These are phyloP conservation scores for Populus alba DNA, from an alignment of 345 rosid genomes.

Conservation along the genomic window DNA sequence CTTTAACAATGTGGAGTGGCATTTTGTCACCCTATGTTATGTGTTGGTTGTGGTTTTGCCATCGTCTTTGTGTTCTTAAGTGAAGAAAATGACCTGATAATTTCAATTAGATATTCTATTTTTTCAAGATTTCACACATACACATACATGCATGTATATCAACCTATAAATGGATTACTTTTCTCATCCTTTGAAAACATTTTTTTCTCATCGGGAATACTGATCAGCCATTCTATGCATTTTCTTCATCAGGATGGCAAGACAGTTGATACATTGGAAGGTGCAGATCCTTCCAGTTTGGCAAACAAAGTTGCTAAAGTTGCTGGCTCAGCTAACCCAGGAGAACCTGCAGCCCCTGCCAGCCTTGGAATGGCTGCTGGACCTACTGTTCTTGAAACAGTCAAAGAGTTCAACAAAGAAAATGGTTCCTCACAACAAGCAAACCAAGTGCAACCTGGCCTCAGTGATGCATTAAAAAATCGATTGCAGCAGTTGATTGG, in stretches of 20 bases:
- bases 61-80: neutral
- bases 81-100: neutral
- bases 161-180: neutral
- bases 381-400: conserved; percentile 63
- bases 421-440: conserved; percentile 37
- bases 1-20: too few species aligned
- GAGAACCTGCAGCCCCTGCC: conserved; percentile 93
- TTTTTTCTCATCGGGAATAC: neutral
- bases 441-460: conserved; percentile 40
- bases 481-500: conserved; percentile 60
- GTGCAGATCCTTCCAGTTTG: conserved; percentile 92
- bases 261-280: conserved; percentile 75
- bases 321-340: conserved; percentile 56
- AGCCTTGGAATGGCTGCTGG: conserved; percentile 98
- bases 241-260: conserved; percentile 62
- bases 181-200: neutral
- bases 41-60: neutral
- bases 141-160: neutral
- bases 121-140: neutral
- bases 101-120: neutral
- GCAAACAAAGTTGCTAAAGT: conserved; percentile 89
- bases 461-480: conserved; percentile 37
- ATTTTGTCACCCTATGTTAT: neutral
- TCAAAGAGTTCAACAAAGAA: conserved; percentile 66
- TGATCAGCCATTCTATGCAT: neutral